Base-by-base conservation (phyloP, 2,329 filamentous ascomycete species). In the Colletotrichum coccodes region DNA sequence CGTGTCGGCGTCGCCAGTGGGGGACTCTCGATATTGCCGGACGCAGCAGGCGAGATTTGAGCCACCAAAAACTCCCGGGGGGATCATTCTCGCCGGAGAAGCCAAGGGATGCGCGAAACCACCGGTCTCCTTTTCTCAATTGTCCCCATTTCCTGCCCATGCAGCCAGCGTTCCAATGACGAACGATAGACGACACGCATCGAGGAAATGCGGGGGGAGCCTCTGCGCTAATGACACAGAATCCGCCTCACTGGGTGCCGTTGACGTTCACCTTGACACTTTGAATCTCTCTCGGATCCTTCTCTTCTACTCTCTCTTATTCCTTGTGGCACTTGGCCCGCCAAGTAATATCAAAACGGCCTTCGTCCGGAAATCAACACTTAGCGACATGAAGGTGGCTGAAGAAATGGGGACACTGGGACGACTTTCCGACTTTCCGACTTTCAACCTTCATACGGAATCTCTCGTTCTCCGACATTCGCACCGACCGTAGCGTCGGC, bases 201-300 rank as follows among this genome's bases (percentile, higher is more conserved):
- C 47, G 40, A n/a, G 34, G 32, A 47, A 62, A 42, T 66, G 26
- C 58, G 59, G 42, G 34, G 64, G 50, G 21, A 8, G n/a, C n/a
- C 34, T n/a, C 16, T 21, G 30, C 46, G 46, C 62, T 52, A 60
- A 53, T 59, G 62, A 60, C 54, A 63, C 18, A 44, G 44, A 21
- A 38, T 32, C 57, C 30, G 21, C 49, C 38, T 61, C 26, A n/a
- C 40, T 40, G 5, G 26, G 11, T 9, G n/a, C 21, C 18, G 16
- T 32, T 21, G 6, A 50, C 4, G 16, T 14, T 32, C 38, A 42
- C 26, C 26, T 11, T 53, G 26, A 30, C 18, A 36, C 16, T 16
- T 44, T 34, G 14, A 26, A 30, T 47, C 53, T 49, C 21, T 42
- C 49, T n/a, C n/a, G n/a, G n/a, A 36, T n/a, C 30, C 21, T 28